These are phyloP conservation scores for bread wheat (Triticum aestivum) DNA, from an alignment of 176 grass and related monocot genomes.

Conservation along the genomic window IWGSC_CS_RefSeq_v2.1 NC_057814.1:118493473-118493972, in stretches of 20 bases:
- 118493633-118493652: not conserved
- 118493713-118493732: not conserved
- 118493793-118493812: conserved; percentile 28
- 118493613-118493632: too few species aligned
- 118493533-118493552: too few species aligned
- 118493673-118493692: not conserved
- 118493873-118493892: not conserved
- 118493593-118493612: too few species aligned
- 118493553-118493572: too few species aligned
- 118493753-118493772: conserved; percentile 5
- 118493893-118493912: conserved; percentile 5
- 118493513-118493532: too few species aligned
- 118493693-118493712: not conserved
- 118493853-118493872: not conserved
- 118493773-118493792: conserved; percentile 2
- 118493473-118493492: too few species aligned
- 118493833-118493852: not conserved
- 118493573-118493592: too few species aligned
- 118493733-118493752: conserved; percentile 13
- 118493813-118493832: conserved; percentile 5
- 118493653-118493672: not conserved
- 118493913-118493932: conserved; percentile 27
- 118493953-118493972: conserved; percentile 49
- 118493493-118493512: too few species aligned
- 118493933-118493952: conserved; percentile 35